Base-by-base conservation (phyloP, 1,284 basidiomycete species). In the Malassezia sympodialis region DNA sequence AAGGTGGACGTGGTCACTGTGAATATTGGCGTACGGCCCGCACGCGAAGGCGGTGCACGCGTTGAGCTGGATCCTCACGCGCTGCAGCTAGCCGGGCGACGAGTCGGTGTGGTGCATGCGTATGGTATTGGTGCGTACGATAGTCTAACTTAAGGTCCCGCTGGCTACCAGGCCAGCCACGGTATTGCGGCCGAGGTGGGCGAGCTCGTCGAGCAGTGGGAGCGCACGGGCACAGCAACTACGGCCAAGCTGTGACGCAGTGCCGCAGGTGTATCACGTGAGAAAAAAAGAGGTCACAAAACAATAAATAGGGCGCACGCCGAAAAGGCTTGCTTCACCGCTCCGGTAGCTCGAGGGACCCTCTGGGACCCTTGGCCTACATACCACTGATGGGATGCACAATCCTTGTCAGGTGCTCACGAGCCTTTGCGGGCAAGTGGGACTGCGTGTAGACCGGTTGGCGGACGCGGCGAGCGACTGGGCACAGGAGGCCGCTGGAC, bases 161-260 rank as follows among this genome's bases (percentile, higher is more conserved):
- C 69, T 2, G 71, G 71, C 2, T 72, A 68, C 40, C 71, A 72
- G 55, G 56, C 63, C 1, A 59, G 55, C 27, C 66, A 69, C 47
- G 71, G 71, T 0, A 69, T 73, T 42, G 71, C 71, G 0, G 50
- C 66, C 26, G 61, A 70, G 32, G 71, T 69, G 2, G 59, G 50
- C 8, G 58, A 61, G 23, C 49, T 69, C 37, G 61, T 59, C 4
- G 67, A 65, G 15, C 15, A 47, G 17, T 59, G 46, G 43, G 41
- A 45, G 35, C 14, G 17, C 31, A 28, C 52, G 15, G 35, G n/a
- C 7, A 32, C 35, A 2, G 12, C 26, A 3, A 14, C 44, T 10
- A 24, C 23, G 26, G 45, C 52, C 19, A 41, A 49, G 35, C 46
- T 54, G 32, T 54, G 46, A 35, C 4, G 4, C 15, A 8, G 44